A percentile compares a stretch with the other conserved stretches of the same genome.
Conservation (phyloP, 2,329 filamentous ascomycete species). For the Colletotrichum agaves region DNA sequence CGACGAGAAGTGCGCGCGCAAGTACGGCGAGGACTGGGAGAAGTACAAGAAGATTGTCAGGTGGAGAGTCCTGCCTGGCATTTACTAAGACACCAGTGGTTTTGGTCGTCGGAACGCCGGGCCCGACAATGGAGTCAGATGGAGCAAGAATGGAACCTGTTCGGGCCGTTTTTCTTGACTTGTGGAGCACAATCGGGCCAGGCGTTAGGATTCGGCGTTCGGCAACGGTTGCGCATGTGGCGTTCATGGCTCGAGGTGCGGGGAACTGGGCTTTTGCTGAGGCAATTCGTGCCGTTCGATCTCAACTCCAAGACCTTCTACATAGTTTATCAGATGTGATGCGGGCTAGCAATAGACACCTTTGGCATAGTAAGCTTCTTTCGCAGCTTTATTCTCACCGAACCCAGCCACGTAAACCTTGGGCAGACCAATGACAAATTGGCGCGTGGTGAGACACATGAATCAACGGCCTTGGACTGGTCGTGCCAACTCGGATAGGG, state of each 20-base stretch:
- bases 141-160: background rate
- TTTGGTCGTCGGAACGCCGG: conserved; percentile 1
- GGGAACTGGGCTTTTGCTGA: background rate
- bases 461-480: background rate
- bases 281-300: background rate
- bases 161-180: conserved; percentile 8
- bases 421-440: background rate
- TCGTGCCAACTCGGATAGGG: background rate
- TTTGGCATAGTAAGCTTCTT: background rate
- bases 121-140: conserved; percentile 1
- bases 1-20: conserved; percentile 88
- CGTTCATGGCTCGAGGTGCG: background rate
- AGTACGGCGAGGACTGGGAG: conserved; percentile 95
- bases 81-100: conserved; percentile 69
- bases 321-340: background rate
- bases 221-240: conserved; percentile 17
- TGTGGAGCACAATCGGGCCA: background rate
- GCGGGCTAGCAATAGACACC: background rate
- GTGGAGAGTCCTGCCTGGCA: conserved; percentile 83
- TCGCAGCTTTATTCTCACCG: background rate
- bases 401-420: background rate
- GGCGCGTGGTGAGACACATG: background rate
- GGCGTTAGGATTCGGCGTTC: background rate
- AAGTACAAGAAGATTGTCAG: conserved; percentile 85
- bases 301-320: no score